phyloP scores from a whole-genome alignment of 495 filamentous ascomycete genomes.

The Xylaria castorea region DNA sequence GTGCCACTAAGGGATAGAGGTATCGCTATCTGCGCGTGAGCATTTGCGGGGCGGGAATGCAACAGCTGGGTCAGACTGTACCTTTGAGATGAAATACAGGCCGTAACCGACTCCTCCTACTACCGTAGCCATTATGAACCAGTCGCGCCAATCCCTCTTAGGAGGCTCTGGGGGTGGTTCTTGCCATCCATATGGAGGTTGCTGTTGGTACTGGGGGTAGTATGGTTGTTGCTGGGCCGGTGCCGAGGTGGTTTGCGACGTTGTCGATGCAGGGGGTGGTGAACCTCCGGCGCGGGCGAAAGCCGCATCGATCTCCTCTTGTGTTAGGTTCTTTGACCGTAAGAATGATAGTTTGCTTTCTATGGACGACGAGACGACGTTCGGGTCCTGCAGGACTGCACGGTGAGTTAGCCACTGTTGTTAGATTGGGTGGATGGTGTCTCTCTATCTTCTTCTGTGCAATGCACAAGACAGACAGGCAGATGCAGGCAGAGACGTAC shows the following conservation, averaged over 20 bases:
- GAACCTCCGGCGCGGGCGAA: conserved; percentile 73
- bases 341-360: conserved; percentile 94
- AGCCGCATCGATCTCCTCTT: conserved; percentile 89
- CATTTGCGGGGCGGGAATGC: background rate
- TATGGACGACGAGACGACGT: conserved; percentile 84
- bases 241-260: conserved; percentile 49
- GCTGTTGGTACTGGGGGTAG: conserved; percentile 71
- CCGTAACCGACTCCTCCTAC: conserved; percentile 86
- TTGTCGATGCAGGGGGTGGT: conserved; percentile 53
- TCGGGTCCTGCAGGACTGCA: conserved; percentile 90
- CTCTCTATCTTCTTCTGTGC: background rate
- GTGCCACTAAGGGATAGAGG: conserved; percentile 85
- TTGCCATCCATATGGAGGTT: conserved; percentile 68
- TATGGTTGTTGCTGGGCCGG: conserved; percentile 62
- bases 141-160: conserved; percentile 93
- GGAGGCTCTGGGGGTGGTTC: conserved; percentile 72
- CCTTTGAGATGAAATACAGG: conserved; percentile 85
- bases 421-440: conserved; percentile 26
- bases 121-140: conserved; percentile 97
- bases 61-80: conserved; percentile 35
- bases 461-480: background rate
- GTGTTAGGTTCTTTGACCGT: conserved; percentile 94
- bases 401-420: conserved; percentile 31
- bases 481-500: conserved; percentile 55
- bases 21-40: conserved; percentile 71